Evolutionary conservation across 2,329 filamentous ascomycete genomes (phyloP).

Genomic region (Apiospora marii): DNA sequence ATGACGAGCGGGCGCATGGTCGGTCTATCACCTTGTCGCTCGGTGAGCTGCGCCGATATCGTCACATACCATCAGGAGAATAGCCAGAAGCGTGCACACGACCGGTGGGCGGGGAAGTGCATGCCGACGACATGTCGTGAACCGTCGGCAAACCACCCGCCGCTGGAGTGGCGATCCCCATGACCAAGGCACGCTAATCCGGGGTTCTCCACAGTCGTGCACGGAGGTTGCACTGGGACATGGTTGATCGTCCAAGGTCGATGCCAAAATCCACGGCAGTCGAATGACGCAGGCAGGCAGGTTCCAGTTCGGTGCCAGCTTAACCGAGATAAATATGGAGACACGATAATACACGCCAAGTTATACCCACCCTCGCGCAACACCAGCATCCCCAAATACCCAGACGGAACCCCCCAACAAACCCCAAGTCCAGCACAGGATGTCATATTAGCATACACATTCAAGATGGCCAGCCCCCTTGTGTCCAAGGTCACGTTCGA

Average conservation of each 20-base stretch:
- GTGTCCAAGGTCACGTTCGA: not conserved
- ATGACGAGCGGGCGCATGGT: not conserved
- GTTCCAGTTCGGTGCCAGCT: not conserved
- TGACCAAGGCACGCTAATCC: not conserved
- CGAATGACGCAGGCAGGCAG: not conserved
- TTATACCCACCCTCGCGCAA: not conserved
- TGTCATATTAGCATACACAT: not conserved
- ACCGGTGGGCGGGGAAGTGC: not conserved
- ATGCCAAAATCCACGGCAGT: not conserved
- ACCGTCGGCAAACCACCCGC: not conserved
- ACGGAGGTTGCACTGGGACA: not conserved
- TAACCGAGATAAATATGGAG: not conserved
- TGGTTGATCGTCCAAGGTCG: not conserved
- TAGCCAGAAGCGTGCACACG: accelerated
- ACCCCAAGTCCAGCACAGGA: not conserved
- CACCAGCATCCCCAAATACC: not conserved
- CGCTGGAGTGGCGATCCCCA: not conserved
- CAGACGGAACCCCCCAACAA: not conserved
- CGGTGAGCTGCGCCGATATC: not conserved
- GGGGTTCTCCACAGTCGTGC: not conserved
- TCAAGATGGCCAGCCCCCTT: not conserved
- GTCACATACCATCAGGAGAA: not conserved
- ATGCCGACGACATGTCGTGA: not conserved
- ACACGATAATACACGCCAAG: not conserved
- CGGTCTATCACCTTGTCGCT: not conserved